These are phyloP conservation scores for Avena atlantica DNA, from an alignment of 176 grass and related monocot species.

Conservation along the genomic window DNA sequence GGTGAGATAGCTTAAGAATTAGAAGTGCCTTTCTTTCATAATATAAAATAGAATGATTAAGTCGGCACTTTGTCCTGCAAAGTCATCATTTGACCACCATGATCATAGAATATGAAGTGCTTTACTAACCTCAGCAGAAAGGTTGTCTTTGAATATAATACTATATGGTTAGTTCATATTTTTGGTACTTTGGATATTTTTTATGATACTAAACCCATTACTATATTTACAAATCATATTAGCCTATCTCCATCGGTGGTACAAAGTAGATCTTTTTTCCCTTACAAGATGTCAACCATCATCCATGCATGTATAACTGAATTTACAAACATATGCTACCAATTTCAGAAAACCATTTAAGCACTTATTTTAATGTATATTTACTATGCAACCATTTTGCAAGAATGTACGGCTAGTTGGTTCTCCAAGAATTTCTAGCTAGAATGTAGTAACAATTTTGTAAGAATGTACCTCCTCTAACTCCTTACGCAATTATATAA, in stretches of 20 bases:
- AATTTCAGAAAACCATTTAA: slow-evolving; percentile 22
- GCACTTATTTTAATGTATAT: background rate
- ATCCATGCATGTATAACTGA: slow-evolving; percentile 18
- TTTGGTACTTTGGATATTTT: slow-evolving; percentile 20
- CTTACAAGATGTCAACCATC: slow-evolving; percentile 12
- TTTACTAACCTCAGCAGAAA: slow-evolving; percentile 24
- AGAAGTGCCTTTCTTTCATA: slow-evolving; percentile 13
- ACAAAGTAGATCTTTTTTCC: background rate
- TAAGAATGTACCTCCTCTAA: background rate
- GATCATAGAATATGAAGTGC: slow-evolving; percentile 25
- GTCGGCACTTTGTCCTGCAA: slow-evolving; percentile 29
- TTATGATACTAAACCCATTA: background rate
- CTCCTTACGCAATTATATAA: background rate
- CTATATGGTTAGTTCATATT: background rate
- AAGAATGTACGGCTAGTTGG: background rate
- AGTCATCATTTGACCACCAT: slow-evolving; percentile 45
- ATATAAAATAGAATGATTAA: slow-evolving; percentile 34
- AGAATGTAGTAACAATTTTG: background rate
- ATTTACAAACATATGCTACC: slow-evolving; percentile 25
- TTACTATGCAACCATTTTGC: slow-evolving; percentile 32
- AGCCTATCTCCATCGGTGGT: slow-evolving; percentile 9
- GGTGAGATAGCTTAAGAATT: slow-evolving; percentile 21
- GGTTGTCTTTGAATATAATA: background rate
- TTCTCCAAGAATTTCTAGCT: slow-evolving; percentile 1
- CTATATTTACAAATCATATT: background rate